A percentile compares a stretch with the other conserved stretches of the same genome.
phyloP scores from a whole-genome alignment of 2,329 filamentous ascomycete genomes.

The Daldinia sp. region DNA sequence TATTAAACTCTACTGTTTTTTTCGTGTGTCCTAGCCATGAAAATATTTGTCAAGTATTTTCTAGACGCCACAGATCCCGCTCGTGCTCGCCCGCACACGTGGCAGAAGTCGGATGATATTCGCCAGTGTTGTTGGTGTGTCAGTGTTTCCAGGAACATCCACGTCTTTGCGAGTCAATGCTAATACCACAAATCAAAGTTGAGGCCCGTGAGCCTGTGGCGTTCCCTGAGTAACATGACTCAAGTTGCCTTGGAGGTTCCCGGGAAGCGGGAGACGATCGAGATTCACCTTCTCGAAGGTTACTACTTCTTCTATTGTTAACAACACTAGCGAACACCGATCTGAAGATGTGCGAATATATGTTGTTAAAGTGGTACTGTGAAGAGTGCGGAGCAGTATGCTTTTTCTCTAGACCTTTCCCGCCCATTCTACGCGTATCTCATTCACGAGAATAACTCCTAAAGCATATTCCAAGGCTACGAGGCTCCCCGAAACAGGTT shows the following conservation, averaged over 20 bases:
- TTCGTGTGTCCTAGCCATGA: slow-evolving; percentile 40
- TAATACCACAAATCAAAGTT: slow-evolving; percentile 32
- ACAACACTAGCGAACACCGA: slow-evolving; percentile 17
- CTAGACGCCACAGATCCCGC: slow-evolving; percentile 31
- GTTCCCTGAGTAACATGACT: slow-evolving; percentile 43
- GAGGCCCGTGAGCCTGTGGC: slow-evolving; percentile 34
- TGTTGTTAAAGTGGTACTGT: slow-evolving; percentile 52
- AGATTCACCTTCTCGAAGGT: slow-evolving; percentile 24
- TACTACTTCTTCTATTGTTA: slow-evolving; percentile 11
- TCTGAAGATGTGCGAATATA: slow-evolving; percentile 48
- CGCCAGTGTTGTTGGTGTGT: slow-evolving; percentile 25
- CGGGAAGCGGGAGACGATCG: slow-evolving; percentile 31
- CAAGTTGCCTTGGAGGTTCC: slow-evolving; percentile 30
- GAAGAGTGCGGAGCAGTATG: slow-evolving; percentile 50
- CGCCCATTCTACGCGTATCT: slow-evolving; percentile 14
- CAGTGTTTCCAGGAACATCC: slow-evolving; percentile 34
- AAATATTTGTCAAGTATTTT: slow-evolving; percentile 44
- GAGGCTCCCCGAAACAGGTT: background rate
- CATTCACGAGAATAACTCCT: slow-evolving; percentile 9
- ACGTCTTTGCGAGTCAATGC: slow-evolving; percentile 40
- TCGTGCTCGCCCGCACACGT: slow-evolving; percentile 41
- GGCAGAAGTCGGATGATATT: slow-evolving; percentile 39
- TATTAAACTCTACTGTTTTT: slow-evolving; percentile 42
- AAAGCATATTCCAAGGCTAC: slow-evolving; percentile 1
- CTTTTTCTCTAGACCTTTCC: slow-evolving; percentile 22